Base-by-base conservation (phyloP, 768 basidiomycete species). In the Suillus decipiens region DNA sequence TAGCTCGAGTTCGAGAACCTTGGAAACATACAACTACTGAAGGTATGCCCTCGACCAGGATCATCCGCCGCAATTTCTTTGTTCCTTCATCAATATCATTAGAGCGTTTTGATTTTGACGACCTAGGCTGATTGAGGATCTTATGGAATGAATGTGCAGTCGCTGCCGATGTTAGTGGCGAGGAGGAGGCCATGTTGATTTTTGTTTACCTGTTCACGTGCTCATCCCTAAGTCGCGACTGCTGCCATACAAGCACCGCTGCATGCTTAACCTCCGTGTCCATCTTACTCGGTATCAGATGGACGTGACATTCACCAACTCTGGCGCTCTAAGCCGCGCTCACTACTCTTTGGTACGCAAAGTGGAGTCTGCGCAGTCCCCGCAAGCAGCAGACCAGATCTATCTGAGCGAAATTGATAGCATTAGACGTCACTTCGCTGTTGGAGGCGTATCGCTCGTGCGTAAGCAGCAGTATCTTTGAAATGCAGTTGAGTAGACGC, bases 11-110 rank as follows among this genome's bases (percentile, higher is more conserved):
- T 57, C 22, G 15, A 50, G 54, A 22, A 17, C 12, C 36, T 50
- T 10, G 39, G 19, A 17, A 14, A 83, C 89, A 63, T 73, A 93
- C 95, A 47, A 81, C 79, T 50, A 84, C 77, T 15, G 90, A 90
- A 19, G 95, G 95, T 62, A 96, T 92, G 9, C 93, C 93, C 64
- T 96, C 95, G 24, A 94, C 92, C 37, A 97, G 85, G 53, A 97
- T 95, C 78, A 95, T 79, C 42, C 95, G 84, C 47, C 95, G 80
- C 61, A 97, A 78, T 76, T 93, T 92, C 78, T 91, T 94, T n/a
- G 89, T 81, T 24, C 86, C 87, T 73, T 96, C 95, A 43, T 93
- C 89, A 33, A 93, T 86, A 64, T 86, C 87, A 39, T 81, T 78
- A 24, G 85, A 78, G 17, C 85, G 80, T 61, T 87, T 84, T 62